Base-by-base conservation (phyloP, 345 rosid genomes). In the Brassica nigra region DNA sequence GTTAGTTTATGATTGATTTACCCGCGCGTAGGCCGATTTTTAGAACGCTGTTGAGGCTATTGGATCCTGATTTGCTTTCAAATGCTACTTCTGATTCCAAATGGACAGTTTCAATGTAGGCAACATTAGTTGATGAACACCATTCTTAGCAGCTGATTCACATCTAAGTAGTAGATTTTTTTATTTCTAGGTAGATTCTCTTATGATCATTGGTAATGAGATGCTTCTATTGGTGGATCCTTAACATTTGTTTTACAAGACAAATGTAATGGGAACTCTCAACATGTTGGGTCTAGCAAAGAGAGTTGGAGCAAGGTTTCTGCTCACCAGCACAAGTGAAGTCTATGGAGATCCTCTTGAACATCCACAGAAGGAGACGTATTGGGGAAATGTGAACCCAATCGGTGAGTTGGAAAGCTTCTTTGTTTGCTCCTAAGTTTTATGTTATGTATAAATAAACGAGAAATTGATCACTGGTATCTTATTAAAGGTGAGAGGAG, bases 381-480 rank as follows among this genome's bases (percentile, higher is more conserved):
- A 95, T 61, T 95, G 99, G 99, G 98, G 99, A 75, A 86, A 95
- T 69, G 99, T 95, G 75, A 95, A 95, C 84, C 99, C 99, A 14
- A 95, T 95, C 1, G 99, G 98, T 93, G 78, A 73, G 71, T 30
- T 73, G 18, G 33, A 59, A 23, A 0, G 3, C 1, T 55, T 42
- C 1, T 44, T 70, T 66, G 8, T 73, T 44, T 62, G 67, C 18
- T 75, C 31, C 14, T 4, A 4, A 28, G 37, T 73, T 54, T 23
- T 23, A 6, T 62, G 62, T 57, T 75, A 44, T 69, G 3, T 61
- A 49, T 71, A 1, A 10, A 61, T 47, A 29, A 31, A 62, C 18
- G 4, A 27, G 42, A 49, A 65, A n/a, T 62, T 47, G 70, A 62
- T 71, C 23, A 15, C 55, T 73, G 37, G 20, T 76, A 37, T 67